Base-by-base conservation (phyloP, 257 asterid genomes). In the Rehmannia glutinosa region DNA sequence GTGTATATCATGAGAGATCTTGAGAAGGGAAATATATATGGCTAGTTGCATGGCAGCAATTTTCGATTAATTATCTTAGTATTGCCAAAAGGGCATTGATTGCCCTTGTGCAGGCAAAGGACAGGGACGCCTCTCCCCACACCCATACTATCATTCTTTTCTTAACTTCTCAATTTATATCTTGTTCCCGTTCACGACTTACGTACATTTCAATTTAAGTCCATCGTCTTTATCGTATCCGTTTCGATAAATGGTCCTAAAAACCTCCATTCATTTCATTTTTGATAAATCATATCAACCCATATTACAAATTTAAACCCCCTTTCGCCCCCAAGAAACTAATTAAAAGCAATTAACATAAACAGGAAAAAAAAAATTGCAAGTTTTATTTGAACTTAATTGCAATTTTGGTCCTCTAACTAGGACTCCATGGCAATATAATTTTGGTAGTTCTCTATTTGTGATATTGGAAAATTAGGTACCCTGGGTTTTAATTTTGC, bases 31-130 rank as follows among this genome's bases (percentile, higher is more conserved):
- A 15, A 45, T n/a, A n/a, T n/a, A n/a, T n/a, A n/a, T 16, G 52
- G 21, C 9, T 13, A 43, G 52, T 6, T 43, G 52, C 52, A 45
- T 45, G 52, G 52, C 23, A 45, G 21, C n/a, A n/a, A n/a, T n/a
- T 16, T 21, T 45, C 15, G 2, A n/a, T 5, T 45, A 23, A 45
- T 45, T 45, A 45, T 23, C 71, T 63, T 49, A 81, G 70, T 79
- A 69, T 79, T 70, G 86, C 79, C 84, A 79, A 80, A 80, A 46
- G 42, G 9, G 58, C 81, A 81, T 71, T 81, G 38, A 79, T 61
- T 71, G 74, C 73, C 69, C 47, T 21, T 64, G 6, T 58, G 66
- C 80, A 74, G 81, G 75, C 67, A 43, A 68, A 76, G 64, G 85
- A 86, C 86, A 77, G 69, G 20, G 74, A 75, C 74, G 54, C 58